Conservation (phyloP, 2,329 filamentous ascomycete genomes). For the Byssochlamys sp. region DNA sequence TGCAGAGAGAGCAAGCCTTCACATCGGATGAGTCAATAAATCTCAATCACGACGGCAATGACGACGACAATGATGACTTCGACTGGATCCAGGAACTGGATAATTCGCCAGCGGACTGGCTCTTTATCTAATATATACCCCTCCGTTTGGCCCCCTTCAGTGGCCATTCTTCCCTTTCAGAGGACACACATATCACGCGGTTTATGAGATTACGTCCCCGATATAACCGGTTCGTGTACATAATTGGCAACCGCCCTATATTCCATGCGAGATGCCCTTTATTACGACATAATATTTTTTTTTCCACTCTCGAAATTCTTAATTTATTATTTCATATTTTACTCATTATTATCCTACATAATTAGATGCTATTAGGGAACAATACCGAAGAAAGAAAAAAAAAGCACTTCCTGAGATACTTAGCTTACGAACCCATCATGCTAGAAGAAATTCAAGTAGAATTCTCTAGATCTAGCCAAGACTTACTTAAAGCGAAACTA, state of each 20-base stretch:
- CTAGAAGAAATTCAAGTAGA: too few relatives aligned
- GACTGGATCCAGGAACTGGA: slow-evolving; percentile 34
- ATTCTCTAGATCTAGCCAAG: too few relatives aligned
- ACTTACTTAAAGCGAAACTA: not conserved
- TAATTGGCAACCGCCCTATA: not conserved
- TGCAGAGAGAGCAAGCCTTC: slow-evolving; percentile 5
- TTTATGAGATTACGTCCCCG: not conserved
- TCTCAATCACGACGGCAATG: slow-evolving; percentile 7
- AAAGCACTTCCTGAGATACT: too few relatives aligned
- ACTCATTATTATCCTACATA: not conserved
- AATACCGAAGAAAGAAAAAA: not conserved
- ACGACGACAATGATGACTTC: slow-evolving; percentile 23
- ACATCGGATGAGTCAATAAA: not conserved
- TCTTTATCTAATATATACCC: slow-evolving; percentile 27
- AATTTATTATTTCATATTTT: too few relatives aligned
- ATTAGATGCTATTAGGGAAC: not conserved
- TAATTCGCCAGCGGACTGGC: slow-evolving; percentile 30
- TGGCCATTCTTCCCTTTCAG: not conserved
- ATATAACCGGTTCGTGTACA: not conserved
- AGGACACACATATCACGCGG: not conserved
- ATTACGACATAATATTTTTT: not conserved
- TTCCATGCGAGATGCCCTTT: not conserved
- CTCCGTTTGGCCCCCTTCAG: not conserved
- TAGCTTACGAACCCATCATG: too few relatives aligned
- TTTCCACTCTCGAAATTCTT: not conserved